Conservation (phyloP, 768 basidiomycete species). For the Tricholoma terreum region DNA sequence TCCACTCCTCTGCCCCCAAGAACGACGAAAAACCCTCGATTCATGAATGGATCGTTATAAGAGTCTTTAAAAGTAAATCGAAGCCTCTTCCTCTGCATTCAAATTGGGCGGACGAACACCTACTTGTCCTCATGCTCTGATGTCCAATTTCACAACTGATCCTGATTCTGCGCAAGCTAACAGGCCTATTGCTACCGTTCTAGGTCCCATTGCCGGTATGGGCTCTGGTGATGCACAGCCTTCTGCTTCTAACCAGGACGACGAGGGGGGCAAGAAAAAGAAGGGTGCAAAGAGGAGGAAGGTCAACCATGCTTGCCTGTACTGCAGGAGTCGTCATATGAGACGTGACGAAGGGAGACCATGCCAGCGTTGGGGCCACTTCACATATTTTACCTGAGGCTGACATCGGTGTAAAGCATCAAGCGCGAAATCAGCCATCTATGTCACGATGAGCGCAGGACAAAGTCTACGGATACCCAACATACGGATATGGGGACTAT, state of each 20-base stretch:
- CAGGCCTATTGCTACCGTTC: too few species aligned
- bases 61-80: too few species aligned
- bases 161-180: too few species aligned
- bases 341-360: conserved; percentile 87
- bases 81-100: too few species aligned
- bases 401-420: conserved; percentile 52
- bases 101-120: too few species aligned
- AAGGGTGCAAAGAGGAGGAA: conserved; percentile 70
- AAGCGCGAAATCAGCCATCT: conserved; percentile 96
- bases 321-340: conserved; percentile 92
- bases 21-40: too few species aligned
- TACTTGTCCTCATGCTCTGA: too few species aligned
- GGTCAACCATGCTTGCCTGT: conserved; percentile 91
- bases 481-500: conserved; percentile 22
- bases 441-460: conserved; percentile 82
- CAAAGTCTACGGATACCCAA: conserved; percentile 46
- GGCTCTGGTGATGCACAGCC: too few species aligned
- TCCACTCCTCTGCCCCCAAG: too few species aligned
- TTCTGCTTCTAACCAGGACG: background rate
- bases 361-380: conserved; percentile 80
- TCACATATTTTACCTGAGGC: conserved; percentile 7
- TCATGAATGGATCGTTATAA: too few species aligned
- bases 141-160: too few species aligned
- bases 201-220: too few species aligned
- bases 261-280: conserved; percentile 35